phyloP scores from a whole-genome alignment of 805 yeast species.

The Priceomyces fermenticarens region DNA sequence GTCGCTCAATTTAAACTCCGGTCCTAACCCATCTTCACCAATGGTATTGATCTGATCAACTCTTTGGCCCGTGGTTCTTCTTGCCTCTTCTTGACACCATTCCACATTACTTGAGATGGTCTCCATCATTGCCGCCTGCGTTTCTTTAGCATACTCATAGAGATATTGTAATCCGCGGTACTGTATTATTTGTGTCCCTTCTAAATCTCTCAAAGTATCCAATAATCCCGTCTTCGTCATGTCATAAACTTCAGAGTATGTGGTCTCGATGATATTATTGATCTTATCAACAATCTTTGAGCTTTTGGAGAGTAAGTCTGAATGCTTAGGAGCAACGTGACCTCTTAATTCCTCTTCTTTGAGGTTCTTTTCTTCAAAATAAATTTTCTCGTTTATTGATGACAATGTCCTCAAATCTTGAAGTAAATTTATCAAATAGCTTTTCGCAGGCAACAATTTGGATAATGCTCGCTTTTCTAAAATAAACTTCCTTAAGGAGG shows the following conservation, averaged over 20 bases:
- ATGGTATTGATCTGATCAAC: conserved; percentile 60
- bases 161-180: conserved; percentile 64
- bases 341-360: conserved; percentile 47
- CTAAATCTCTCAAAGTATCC: conserved; percentile 49
- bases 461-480: conserved; percentile 87
- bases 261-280: conserved; percentile 59
- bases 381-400: conserved; percentile 55
- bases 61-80: conserved; percentile 52
- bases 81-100: conserved; percentile 67
- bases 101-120: conserved; percentile 63
- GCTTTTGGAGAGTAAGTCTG: conserved; percentile 50
- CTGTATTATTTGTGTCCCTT: conserved; percentile 48
- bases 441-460: conserved; percentile 89
- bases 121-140: conserved; percentile 66
- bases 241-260: conserved; percentile 58
- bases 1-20: conserved; percentile 49
- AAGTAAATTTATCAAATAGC: conserved; percentile 69
- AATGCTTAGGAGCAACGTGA: conserved; percentile 62
- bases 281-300: conserved; percentile 55
- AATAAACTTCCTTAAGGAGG: conserved; percentile 79
- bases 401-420: conserved; percentile 63
- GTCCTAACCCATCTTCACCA: conserved; percentile 67
- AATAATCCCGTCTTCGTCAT: conserved; percentile 54
- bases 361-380: conserved; percentile 46
- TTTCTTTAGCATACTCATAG: conserved; percentile 64